A percentile compares a stretch with the other conserved stretches of the same genome.
Conservation (phyloP, 2,329 filamentous ascomycete species). For the Xylaria polymorpha region DNA sequence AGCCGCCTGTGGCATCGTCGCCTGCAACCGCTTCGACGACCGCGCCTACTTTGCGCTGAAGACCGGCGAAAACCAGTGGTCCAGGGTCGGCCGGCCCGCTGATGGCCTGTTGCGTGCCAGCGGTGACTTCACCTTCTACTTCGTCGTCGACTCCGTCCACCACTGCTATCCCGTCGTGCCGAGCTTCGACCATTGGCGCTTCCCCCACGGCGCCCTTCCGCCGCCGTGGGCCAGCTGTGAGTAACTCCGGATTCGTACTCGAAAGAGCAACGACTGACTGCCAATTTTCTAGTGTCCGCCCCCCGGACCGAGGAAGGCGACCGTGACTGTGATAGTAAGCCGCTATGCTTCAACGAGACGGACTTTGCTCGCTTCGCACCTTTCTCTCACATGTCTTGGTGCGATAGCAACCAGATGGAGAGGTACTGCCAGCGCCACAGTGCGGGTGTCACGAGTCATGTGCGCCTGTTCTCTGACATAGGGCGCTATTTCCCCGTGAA, state of each 20-base stretch:
- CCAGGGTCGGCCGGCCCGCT: neutral
- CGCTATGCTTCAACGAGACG: neutral
- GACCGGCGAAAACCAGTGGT: neutral
- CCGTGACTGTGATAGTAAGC: neutral
- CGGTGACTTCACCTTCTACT: slow-evolving; percentile 13
- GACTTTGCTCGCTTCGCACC: slow-evolving; percentile 3
- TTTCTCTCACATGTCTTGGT: slow-evolving; percentile 9
- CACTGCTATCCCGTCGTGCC: slow-evolving; percentile 23
- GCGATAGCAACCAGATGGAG: slow-evolving; percentile 24
- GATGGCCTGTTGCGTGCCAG: neutral
- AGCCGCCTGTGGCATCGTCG: slow-evolving; percentile 26
- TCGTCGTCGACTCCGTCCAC: slow-evolving; percentile 2
- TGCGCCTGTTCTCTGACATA: neutral
- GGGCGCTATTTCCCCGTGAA: neutral
- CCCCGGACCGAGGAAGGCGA: neutral
- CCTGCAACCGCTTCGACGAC: slow-evolving; percentile 18
- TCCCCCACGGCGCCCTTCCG: slow-evolving; percentile 24
- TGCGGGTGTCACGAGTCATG: neutral
- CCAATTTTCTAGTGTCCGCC: neutral
- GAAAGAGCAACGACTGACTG: too few species aligned
- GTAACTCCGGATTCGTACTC: too few species aligned
- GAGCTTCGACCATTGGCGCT: slow-evolving; percentile 30
- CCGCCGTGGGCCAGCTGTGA: neutral
- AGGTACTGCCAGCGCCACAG: slow-evolving; percentile 4
- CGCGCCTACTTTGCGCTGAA: slow-evolving; percentile 15